phyloP scores from a whole-genome alignment of 371 early-diverging fungal species.

The Nematocida minor region DNA sequence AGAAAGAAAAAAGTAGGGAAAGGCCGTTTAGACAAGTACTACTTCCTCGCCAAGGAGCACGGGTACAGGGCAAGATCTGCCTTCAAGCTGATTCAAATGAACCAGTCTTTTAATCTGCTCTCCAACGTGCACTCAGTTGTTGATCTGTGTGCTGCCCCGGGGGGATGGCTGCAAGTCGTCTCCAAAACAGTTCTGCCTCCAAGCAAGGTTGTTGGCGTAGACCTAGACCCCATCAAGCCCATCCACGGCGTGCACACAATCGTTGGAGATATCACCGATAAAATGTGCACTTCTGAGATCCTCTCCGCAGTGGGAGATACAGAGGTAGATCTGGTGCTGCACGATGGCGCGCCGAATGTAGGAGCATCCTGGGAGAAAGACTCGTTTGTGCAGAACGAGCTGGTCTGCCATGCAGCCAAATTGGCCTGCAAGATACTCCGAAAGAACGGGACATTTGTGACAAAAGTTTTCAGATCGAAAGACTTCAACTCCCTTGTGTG shows the following conservation, averaged over 20 bases:
- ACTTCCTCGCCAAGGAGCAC: slow-evolving; percentile 98
- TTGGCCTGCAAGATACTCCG: slow-evolving; percentile 85
- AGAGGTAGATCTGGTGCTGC: slow-evolving; percentile 82
- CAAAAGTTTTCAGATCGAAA: slow-evolving; percentile 95
- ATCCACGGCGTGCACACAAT: slow-evolving; percentile 87
- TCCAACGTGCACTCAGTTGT: slow-evolving; percentile 76
- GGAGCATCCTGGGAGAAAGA: slow-evolving; percentile 94
- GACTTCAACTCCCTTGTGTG: slow-evolving; percentile 94
- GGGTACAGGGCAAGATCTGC: slow-evolving; percentile 99
- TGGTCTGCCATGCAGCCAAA: slow-evolving; percentile 83
- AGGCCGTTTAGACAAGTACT: slow-evolving; percentile 98
- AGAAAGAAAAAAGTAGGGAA: slow-evolving; percentile 65
- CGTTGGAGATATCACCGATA: slow-evolving; percentile 91
- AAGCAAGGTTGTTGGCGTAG: slow-evolving; percentile 72
- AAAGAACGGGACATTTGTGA: slow-evolving; percentile 91
- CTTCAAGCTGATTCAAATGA: slow-evolving; percentile 90
- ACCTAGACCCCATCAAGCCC: slow-evolving; percentile 90
- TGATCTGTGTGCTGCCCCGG: slow-evolving; percentile 96
- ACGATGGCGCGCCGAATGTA: slow-evolving; percentile 99
- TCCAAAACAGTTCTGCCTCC: slow-evolving; percentile 68
- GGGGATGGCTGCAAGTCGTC: slow-evolving; percentile 95
- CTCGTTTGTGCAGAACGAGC: slow-evolving; percentile 90
- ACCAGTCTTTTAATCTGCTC: slow-evolving; percentile 82
- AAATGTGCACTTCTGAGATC: slow-evolving; percentile 76
- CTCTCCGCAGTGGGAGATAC: slow-evolving; percentile 83